A percentile compares a stretch with the other conserved stretches of the same genome.
These are phyloP conservation scores for Oehlia diaphana DNA, from an alignment of 192 early-diverging fungal genomes.

Conservation along the genomic window DNA sequence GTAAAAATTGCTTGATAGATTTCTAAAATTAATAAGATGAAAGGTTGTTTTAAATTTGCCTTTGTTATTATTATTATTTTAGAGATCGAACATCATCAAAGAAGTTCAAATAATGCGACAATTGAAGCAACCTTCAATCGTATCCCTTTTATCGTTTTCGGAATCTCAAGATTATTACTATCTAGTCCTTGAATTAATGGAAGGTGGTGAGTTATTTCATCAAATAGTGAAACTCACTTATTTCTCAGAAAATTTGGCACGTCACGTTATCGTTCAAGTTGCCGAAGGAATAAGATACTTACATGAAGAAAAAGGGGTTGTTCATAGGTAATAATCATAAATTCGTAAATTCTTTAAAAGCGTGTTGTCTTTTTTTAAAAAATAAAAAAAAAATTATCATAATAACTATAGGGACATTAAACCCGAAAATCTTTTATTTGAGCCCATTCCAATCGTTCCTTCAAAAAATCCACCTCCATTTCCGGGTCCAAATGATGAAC, in stretches of 20 bases:
- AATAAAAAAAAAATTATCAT: too few species aligned
- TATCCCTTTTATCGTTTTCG: conserved; percentile 73
- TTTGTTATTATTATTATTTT: background rate
- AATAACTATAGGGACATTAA: conserved; percentile 77
- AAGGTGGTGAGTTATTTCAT: conserved; percentile 92
- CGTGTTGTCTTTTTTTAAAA: too few species aligned
- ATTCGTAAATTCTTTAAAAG: background rate
- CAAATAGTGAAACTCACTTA: conserved; percentile 80
- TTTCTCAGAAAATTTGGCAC: conserved; percentile 73
- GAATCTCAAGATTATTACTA: conserved; percentile 77
- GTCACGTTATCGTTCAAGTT: conserved; percentile 86
- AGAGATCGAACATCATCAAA: conserved; percentile 81
- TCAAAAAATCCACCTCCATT: conserved; percentile 37
- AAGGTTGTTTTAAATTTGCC: too few species aligned
- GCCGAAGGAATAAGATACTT: conserved; percentile 81
- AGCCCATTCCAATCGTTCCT: conserved; percentile 64
- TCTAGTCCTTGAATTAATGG: conserved; percentile 76
- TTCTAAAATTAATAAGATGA: too few species aligned
- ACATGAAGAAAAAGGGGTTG: conserved; percentile 78
- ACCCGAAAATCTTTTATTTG: conserved; percentile 86
- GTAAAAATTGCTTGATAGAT: too few species aligned
- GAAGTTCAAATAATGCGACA: conserved; percentile 86
- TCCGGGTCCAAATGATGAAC: conserved; percentile 56
- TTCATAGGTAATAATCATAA: conserved; percentile 56
- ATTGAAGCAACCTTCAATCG: conserved; percentile 75